A percentile compares a stretch with the other conserved stretches of the same genome.
Conservation (phyloP, 2,329 filamentous ascomycete species). For the Chaetomium sp. region DNA sequence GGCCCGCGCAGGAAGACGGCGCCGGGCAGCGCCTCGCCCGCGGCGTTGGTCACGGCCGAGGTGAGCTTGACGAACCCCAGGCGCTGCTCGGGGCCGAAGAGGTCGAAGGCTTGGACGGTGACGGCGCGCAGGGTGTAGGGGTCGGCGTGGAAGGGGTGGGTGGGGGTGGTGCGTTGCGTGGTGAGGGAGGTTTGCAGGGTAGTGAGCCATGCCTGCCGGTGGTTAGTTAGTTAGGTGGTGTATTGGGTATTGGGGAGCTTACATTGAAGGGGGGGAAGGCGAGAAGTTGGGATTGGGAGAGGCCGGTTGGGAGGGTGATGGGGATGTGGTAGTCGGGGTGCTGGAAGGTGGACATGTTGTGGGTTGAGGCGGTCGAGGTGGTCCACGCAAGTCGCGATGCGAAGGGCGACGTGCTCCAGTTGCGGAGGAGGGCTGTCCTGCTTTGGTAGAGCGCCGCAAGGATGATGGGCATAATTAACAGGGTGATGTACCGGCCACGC, state of each 20-base stretch:
- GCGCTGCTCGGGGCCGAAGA: constrained; percentile 46
- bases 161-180: constrained; percentile 44
- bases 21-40: constrained; percentile 55
- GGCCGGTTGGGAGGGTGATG: constrained; percentile 48
- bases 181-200: constrained; percentile 51
- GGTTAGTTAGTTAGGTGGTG: neutral
- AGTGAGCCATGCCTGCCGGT: constrained; percentile 50
- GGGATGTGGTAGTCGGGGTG: constrained; percentile 45
- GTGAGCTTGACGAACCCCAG: constrained; percentile 61
- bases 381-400: constrained; percentile 16
- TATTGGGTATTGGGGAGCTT: constrained; percentile 24
- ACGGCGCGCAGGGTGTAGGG: constrained; percentile 57
- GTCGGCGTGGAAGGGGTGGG: constrained; percentile 56
- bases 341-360: neutral
- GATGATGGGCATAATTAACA: constrained; percentile 25
- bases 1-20: constrained; percentile 60
- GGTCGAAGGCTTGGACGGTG: constrained; percentile 56
- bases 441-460: constrained; percentile 21
- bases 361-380: constrained; percentile 36
- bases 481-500: constrained; percentile 3
- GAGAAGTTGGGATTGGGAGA: constrained; percentile 49
- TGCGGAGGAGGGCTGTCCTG: constrained; percentile 28
- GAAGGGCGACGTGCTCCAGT: constrained; percentile 21
- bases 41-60: constrained; percentile 51
- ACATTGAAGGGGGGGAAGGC: constrained; percentile 56